Base-by-base conservation (phyloP, 768 basidiomycete genomes). In the Lenzites betulinus region DNA sequence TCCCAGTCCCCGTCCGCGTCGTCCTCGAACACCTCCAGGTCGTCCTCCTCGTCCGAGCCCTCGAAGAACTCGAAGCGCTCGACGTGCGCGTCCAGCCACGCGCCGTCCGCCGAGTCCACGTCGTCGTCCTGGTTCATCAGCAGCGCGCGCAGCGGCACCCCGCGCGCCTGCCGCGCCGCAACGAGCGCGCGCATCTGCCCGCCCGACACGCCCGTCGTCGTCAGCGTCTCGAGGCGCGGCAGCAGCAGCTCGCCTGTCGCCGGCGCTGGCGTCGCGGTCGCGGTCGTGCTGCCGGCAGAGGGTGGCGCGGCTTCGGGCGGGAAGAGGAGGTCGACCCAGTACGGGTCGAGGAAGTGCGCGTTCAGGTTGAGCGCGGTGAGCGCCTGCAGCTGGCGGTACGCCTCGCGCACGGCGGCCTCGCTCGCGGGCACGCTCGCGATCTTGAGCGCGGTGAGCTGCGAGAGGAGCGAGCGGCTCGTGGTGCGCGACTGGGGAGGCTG, bases 11-110 rank as follows among this genome's bases (percentile, higher is more conserved):
- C 48, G 7, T 56, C 63, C 15, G 63, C 64, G 15, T 64, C 59
- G 33, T 64, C 63, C 46, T 65, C 65, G 25, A 64, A 60, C 36
- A 63, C 62, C 7, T 59, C 43, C 16, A 53, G 63, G 26, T 71
- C 74, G 15, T 64, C 86, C 30, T 78, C 77, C 47, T 78, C 78
- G 46, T 84, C 85, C 35, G 83, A 70, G 30, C 63, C 67, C 50
- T 84, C 85, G 60, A 86, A 89, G 62, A 76, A 80, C 12, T 82
- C 81, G 16, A 89, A 77, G 33, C 73, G 73, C 58, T 83, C 79
- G 64, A 66, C 52, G 52, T 87, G 76, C 6, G 70, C 70, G 51
- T 70, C 75, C 39, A 89, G 66, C 87, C 87, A 89, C 41, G 67
- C 68, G 62, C 77, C 76, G 13, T 85, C 81, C 23, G 73, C 72